Evolutionary conservation across 2,329 filamentous ascomycete species (phyloP).

Genomic region (Botrytis fabae): DNA sequence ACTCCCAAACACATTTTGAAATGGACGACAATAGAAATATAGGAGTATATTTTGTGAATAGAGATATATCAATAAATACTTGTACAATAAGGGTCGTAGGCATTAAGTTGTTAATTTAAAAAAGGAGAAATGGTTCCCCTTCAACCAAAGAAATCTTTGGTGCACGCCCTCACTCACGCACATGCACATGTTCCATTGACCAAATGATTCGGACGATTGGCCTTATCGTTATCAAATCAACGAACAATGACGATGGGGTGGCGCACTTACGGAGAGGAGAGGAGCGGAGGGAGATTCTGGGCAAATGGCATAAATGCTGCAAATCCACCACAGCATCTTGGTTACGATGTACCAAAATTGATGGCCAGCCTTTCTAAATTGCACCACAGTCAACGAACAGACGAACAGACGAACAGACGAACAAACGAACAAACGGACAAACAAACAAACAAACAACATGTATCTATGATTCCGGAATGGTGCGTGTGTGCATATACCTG

Average conservation of each 20-base stretch:
- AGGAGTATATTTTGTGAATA: not conserved
- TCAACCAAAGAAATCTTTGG: constrained; percentile 1
- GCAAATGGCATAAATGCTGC: not conserved
- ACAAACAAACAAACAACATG: no score
- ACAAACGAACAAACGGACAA: no score
- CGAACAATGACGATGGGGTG: not conserved
- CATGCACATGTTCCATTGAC: not conserved
- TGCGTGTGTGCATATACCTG: not conserved
- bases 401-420: no score
- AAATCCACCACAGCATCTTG: not conserved
- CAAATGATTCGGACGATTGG: not conserved
- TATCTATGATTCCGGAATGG: no score
- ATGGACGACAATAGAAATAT: not conserved
- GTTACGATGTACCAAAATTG: not conserved
- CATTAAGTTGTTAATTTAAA: not conserved
- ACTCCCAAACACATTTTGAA: not conserved
- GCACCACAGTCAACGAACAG: not conserved
- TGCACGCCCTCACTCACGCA: not conserved
- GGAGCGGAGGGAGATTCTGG: not conserved
- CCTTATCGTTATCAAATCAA: constrained; percentile 3
- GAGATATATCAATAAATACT: not conserved
- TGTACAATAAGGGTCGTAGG: not conserved
- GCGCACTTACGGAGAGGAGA: not conserved
- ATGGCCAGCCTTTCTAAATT: not conserved
- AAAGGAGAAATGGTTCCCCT: not conserved